phyloP scores from a whole-genome alignment of 257 asterid species.

The Orobanche coerulescens region DNA sequence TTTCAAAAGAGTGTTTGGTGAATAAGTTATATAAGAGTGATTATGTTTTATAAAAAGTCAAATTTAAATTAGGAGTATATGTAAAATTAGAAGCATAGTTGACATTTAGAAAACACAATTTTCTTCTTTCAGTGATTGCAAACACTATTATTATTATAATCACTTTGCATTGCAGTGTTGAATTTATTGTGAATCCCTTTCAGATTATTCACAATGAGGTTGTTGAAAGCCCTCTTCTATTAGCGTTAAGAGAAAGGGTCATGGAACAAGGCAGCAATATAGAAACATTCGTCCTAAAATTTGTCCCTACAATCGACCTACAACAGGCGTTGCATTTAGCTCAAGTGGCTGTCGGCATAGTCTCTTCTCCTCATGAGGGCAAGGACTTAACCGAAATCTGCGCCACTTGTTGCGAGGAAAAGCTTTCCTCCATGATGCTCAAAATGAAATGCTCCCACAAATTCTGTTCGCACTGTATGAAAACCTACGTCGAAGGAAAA shows the following conservation, averaged over 20 bases:
- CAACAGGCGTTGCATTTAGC: constrained; percentile 56
- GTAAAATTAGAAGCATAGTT: background rate
- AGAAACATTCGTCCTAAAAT: constrained; percentile 56
- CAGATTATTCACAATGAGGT: constrained; percentile 50
- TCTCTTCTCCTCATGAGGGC: constrained; percentile 38
- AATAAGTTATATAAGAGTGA: background rate
- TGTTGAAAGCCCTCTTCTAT: constrained; percentile 63
- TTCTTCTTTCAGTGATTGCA: too few relatives aligned
- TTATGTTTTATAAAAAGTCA: background rate
- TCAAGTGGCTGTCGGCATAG: constrained; percentile 78
- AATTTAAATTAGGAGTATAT: too few relatives aligned
- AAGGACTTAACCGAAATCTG: constrained; percentile 44
- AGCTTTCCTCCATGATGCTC: constrained; percentile 59
- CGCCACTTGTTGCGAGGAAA: constrained; percentile 81
- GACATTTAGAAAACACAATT: too few relatives aligned
- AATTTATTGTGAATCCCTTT: constrained; percentile 15
- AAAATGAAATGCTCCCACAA: constrained; percentile 74
- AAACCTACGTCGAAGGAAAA: constrained; percentile 71
- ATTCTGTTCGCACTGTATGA: constrained; percentile 89
- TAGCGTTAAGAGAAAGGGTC: constrained; percentile 61
- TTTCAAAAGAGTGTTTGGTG: background rate
- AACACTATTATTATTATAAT: too few relatives aligned
- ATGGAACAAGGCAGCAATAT: constrained; percentile 47
- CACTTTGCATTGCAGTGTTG: background rate
- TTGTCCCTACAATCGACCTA: constrained; percentile 32